Evolutionary conservation across 495 filamentous ascomycete genomes (phyloP), one percentile per base, ranked within the genome.

Genomic region (Xylaria palmicola): DNA sequence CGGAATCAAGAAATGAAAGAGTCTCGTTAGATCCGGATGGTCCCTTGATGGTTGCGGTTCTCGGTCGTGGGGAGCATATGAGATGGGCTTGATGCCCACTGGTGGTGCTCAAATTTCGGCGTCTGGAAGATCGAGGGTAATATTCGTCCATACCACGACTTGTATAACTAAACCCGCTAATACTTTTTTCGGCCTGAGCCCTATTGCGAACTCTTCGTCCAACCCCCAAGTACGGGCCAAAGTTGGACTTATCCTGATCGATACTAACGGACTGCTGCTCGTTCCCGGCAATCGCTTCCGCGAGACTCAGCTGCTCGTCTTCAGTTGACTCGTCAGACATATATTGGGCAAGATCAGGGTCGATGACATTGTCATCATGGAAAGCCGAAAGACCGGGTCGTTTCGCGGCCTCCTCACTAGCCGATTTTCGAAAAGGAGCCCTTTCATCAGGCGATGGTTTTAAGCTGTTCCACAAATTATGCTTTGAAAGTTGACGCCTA

Each of bases 311-410:
- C 68, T 94, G 91, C 54, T 98, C 92, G 65, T 96, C 93, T 17
- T 88, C 94, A 67, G 90, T 97, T 1, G 91, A 93, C 20, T 87
- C 92, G 72, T 99, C 95, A 17, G 94, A 98, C 79, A 98, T 88
- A 75, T 93, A 98, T 27, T 92, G 90, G 2, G 92, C 93, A 15
- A 98, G 78, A 67, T 98, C 95, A 3, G 95, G 93, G 67, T 99
- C 95, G 69, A 98, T 98, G 64, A 99, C 96, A 66, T 91, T 97
- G 69, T 99, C 95, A 65, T 91, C 91, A 68, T 98, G 95, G 66
- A 98, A 98, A 27, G 93, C 91, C 34, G 93, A 88, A 7, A 97
- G 80, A 13, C 85, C 83, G n/a, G 84, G 79, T 56, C 86, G 86
- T 50, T 79, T 81, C 5, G 64, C 65, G 17, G 77, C 74, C 27